phyloP scores from a whole-genome alignment of 1,139 yeast genomes.

The Taphrina deformans region DNA sequence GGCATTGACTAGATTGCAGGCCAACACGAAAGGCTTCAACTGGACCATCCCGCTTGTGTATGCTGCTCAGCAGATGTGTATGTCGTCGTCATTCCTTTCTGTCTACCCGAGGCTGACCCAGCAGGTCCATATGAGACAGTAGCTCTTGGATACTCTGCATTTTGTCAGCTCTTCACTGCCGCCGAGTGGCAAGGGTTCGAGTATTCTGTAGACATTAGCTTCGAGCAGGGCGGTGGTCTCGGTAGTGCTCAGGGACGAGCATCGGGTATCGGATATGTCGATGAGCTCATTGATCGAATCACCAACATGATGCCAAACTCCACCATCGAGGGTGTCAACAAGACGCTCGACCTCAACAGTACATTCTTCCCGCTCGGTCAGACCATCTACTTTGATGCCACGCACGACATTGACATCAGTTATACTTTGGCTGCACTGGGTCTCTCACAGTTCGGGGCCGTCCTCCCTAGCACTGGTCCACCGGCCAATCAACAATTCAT shows the following conservation, averaged over 20 bases:
- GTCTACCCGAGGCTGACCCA: not conserved
- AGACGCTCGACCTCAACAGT: slow-evolving; percentile 12
- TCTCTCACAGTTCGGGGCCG: slow-evolving; percentile 39
- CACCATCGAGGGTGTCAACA: not conserved
- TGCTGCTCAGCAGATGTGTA: slow-evolving; percentile 21
- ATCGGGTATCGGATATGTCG: slow-evolving; percentile 2
- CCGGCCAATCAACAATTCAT: slow-evolving; percentile 15
- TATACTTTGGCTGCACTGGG: slow-evolving; percentile 53
- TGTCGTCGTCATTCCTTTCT: not conserved
- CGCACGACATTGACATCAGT: slow-evolving; percentile 58
- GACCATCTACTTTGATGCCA: slow-evolving; percentile 48
- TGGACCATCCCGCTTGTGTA: slow-evolving; percentile 8
- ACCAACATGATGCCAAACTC: not conserved
- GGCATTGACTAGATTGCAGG: not conserved
- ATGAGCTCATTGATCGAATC: slow-evolving; percentile 8
- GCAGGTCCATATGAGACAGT: slow-evolving; percentile 7
- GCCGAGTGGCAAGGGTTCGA: slow-evolving; percentile 21
- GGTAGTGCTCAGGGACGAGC: slow-evolving; percentile 16
- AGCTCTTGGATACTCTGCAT: slow-evolving; percentile 13
- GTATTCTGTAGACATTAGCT: slow-evolving; percentile 4
- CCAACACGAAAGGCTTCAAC: slow-evolving; percentile 3
- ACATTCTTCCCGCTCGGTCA: slow-evolving; percentile 6
- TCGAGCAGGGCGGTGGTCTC: slow-evolving; percentile 7
- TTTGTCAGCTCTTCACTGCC: slow-evolving; percentile 17
- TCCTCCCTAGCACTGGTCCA: not conserved